phyloP scores from a whole-genome alignment of 768 basidiomycete species.

The Naganishia antarctica region DNA sequence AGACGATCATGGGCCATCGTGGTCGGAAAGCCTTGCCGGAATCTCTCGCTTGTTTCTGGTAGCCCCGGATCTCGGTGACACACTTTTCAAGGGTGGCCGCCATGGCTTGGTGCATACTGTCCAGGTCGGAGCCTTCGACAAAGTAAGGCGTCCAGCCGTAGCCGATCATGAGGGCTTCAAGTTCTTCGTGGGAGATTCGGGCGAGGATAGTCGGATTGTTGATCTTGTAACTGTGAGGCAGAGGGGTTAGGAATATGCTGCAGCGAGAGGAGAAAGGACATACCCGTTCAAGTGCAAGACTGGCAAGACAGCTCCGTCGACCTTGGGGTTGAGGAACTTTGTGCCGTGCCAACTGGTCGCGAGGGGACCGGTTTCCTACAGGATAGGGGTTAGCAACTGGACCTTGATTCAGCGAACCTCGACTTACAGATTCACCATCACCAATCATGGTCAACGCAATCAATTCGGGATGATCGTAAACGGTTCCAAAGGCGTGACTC shows the following conservation, averaged over 20 bases:
- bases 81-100: constrained; percentile 39
- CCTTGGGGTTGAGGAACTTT: constrained; percentile 86
- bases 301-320: constrained; percentile 82
- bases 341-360: constrained; percentile 63
- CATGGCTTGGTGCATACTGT: constrained; percentile 45
- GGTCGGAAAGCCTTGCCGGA: constrained; percentile 44
- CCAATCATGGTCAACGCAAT: constrained; percentile 75
- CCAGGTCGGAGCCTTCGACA: constrained; percentile 43
- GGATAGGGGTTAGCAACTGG: neutral
- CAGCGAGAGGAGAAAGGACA: constrained; percentile 48
- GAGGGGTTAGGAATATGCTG: neutral
- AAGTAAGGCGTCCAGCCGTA: constrained; percentile 46
- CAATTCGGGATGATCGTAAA: constrained; percentile 84
- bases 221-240: constrained; percentile 31
- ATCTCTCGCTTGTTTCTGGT: constrained; percentile 40
- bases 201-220: constrained; percentile 46
- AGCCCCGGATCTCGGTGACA: constrained; percentile 38
- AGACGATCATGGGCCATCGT: constrained; percentile 46
- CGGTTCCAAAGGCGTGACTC: constrained; percentile 66
- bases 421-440: constrained; percentile 55
- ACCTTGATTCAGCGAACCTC: neutral
- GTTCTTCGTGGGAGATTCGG: constrained; percentile 41
- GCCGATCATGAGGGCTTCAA: constrained; percentile 39
- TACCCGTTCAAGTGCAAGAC: constrained; percentile 86
- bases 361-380: constrained; percentile 45